These are phyloP conservation scores for Phytophthora hibernalis DNA, from an alignment of 352 stramenopile genomes.

Conservation along the genomic window DNA sequence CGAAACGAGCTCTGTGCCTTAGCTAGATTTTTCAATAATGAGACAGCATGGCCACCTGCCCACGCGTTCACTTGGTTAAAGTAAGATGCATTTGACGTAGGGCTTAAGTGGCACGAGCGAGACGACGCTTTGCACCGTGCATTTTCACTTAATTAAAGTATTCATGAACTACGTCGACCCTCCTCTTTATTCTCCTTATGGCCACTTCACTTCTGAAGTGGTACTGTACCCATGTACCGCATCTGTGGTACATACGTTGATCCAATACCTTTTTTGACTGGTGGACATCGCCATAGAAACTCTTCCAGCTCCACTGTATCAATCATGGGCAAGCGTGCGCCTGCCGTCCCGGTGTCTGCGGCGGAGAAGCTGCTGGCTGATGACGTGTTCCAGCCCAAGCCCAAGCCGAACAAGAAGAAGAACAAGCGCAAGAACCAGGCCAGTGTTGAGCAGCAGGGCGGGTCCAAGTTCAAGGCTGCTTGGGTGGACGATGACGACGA, in stretches of 20 bases:
- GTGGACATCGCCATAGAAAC: constrained; percentile 30
- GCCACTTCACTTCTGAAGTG: not conserved
- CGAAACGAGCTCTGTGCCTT: not conserved
- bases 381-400: constrained; percentile 61
- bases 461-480: constrained; percentile 51
- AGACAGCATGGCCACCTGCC: no score
- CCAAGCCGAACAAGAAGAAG: constrained; percentile 28
- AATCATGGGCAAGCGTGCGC: constrained; percentile 61
- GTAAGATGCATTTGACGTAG: not conserved
- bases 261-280: constrained; percentile 29
- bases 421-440: constrained; percentile 42
- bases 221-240: not conserved
- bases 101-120: not conserved
- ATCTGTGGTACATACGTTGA: not conserved
- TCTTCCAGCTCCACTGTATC: not conserved
- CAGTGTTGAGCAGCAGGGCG: constrained; percentile 13
- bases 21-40: constrained; percentile 35
- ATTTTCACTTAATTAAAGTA: constrained; percentile 15
- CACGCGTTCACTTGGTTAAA: not conserved
- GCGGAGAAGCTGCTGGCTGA: constrained; percentile 65
- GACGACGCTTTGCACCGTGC: constrained; percentile 7
- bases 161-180: constrained; percentile 15
- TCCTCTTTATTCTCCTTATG: not conserved
- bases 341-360: constrained; percentile 26
- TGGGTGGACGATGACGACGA: constrained; percentile 92